Conservation (phyloP, 73 alveolate species). For the Paraurostyla sp. region DNA sequence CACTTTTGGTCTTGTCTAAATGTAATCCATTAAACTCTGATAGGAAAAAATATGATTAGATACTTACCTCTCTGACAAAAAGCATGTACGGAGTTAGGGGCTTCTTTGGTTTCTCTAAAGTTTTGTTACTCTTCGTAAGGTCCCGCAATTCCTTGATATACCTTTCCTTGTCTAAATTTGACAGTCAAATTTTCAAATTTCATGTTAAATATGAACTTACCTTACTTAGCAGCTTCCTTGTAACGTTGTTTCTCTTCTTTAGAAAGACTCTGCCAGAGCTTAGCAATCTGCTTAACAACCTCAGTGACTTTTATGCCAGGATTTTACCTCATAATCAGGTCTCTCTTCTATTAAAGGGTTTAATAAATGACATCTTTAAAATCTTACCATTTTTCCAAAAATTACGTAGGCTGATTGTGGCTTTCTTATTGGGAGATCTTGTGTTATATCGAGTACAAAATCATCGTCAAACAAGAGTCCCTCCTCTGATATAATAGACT, state of each 20-base stretch:
- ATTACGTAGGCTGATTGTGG: conserved; percentile 55
- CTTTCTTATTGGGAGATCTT: conserved; percentile 54
- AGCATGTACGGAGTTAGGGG: conserved; percentile 65
- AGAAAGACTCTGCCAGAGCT: conserved; percentile 22
- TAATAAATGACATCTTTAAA: background rate
- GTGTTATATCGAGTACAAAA: conserved; percentile 24
- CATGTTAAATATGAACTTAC: conserved; percentile 11
- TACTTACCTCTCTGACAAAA: conserved; percentile 62
- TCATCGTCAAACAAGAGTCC: conserved; percentile 33
- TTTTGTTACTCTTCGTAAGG: conserved; percentile 40
- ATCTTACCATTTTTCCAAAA: conserved; percentile 58
- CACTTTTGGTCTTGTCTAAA: conserved; percentile 53
- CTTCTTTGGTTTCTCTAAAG: conserved; percentile 35
- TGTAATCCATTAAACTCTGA: background rate
- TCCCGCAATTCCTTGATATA: conserved; percentile 33
- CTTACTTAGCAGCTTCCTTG: conserved; percentile 48
- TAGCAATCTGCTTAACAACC: conserved; percentile 35
- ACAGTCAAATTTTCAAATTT: background rate
- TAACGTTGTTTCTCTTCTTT: conserved; percentile 49
- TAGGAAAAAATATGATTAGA: too few relatives aligned
- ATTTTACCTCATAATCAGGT: conserved; percentile 24
- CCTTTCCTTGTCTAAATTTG: conserved; percentile 50
- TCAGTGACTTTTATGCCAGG: conserved; percentile 60
- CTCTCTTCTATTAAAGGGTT: conserved; percentile 32
- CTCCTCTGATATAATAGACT: background rate